Evolutionary conservation across 345 rosid species (phyloP).

Genomic region (Arabidopsis suecica): DNA sequence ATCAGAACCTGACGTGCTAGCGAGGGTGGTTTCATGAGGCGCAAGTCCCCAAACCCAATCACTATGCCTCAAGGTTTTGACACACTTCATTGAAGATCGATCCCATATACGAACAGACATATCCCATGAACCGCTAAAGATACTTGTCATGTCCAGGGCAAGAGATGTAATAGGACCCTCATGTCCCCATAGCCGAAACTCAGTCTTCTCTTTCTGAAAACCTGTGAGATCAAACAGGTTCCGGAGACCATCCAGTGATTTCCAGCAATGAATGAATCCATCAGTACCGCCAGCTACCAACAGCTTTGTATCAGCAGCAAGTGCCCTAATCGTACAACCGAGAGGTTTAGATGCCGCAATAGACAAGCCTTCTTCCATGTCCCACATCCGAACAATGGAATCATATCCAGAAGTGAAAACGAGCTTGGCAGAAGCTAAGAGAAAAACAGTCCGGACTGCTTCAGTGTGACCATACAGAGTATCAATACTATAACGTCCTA

Average conservation of each 20-base stretch:
- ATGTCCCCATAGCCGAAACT: constrained; percentile 85
- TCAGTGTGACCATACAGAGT: constrained; percentile 85
- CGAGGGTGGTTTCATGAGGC: constrained; percentile 71
- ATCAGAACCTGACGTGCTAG: constrained; percentile 76
- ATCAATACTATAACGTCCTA: constrained; percentile 74
- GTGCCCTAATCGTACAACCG: constrained; percentile 87
- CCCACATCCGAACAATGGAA: constrained; percentile 83
- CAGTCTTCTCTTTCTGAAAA: constrained; percentile 52
- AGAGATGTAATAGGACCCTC: constrained; percentile 86
- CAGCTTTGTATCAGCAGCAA: constrained; percentile 76
- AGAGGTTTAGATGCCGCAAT: constrained; percentile 77
- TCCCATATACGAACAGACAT: constrained; percentile 94
- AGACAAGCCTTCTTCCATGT: constrained; percentile 74
- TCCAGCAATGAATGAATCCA: constrained; percentile 94
- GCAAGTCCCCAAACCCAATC: constrained; percentile 94
- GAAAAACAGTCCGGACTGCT: constrained; percentile 72
- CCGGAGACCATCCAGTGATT: constrained; percentile 61
- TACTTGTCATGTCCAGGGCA: constrained; percentile 66
- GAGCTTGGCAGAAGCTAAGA: constrained; percentile 83
- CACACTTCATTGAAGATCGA: constrained; percentile 69
- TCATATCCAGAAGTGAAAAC: constrained; percentile 91
- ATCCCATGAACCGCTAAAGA: constrained; percentile 96
- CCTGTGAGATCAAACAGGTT: constrained; percentile 75
- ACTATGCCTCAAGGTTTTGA: constrained; percentile 71
- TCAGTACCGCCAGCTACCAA: constrained; percentile 92